A percentile compares a stretch with the other conserved stretches of the same genome.
These are phyloP conservation scores for Pueraria montana DNA, from an alignment of 306 rosid species.

Conservation along the genomic window DNA sequence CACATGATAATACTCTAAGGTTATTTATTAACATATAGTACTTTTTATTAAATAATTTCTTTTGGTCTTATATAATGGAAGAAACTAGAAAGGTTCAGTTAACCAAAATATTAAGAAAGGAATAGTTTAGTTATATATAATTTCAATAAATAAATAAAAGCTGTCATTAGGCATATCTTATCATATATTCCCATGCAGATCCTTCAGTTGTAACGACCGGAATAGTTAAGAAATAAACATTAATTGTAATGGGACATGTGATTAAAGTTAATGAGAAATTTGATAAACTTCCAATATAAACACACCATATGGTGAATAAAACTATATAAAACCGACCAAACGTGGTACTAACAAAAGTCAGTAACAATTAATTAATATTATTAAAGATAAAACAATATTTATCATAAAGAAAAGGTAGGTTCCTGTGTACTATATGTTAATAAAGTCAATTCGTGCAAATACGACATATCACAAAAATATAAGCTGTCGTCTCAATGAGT, in stretches of 20 bases:
- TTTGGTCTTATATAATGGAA: not conserved
- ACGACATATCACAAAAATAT: slow-evolving; percentile 38
- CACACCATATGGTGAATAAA: not conserved
- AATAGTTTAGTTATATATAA: not conserved
- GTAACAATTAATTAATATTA: not conserved
- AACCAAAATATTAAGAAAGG: not conserved
- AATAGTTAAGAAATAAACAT: not conserved
- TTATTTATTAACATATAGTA: not conserved
- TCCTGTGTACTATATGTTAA: not conserved
- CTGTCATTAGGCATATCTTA: not conserved
- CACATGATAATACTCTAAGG: not conserved
- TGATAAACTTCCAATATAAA: not conserved
- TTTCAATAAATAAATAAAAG: not conserved
- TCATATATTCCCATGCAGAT: slow-evolving; percentile 23
- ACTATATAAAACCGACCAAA: slow-evolving; percentile 6
- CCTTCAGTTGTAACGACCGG: slow-evolving; percentile 5
- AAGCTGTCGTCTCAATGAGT: slow-evolving; percentile 41
- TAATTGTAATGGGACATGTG: slow-evolving; percentile 6
- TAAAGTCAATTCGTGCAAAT: slow-evolving; percentile 19
- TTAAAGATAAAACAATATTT: not conserved
- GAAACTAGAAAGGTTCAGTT: not conserved
- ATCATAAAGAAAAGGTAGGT: not conserved
- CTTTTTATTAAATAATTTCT: not conserved
- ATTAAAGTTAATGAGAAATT: not conserved
- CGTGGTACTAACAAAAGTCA: not conserved